phyloP scores from a whole-genome alignment of 1,284 basidiomycete genomes.

The Hemileia vastatrix region DNA sequence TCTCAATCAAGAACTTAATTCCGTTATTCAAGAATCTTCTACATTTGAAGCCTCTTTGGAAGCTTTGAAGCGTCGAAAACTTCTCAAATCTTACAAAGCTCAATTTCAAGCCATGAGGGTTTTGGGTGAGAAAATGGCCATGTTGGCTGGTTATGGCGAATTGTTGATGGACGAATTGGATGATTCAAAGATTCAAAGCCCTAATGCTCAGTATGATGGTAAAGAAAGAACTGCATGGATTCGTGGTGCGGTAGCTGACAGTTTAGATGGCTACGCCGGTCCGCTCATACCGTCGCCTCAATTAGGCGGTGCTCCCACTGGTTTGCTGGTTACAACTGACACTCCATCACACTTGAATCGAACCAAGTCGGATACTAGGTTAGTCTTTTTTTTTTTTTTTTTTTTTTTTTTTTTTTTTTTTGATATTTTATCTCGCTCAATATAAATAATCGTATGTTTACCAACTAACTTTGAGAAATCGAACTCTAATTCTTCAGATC shows the following conservation, averaged over 20 bases:
- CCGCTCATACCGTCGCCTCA: slow-evolving; percentile 11
- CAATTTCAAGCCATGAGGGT: slow-evolving; percentile 32
- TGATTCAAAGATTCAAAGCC: slow-evolving; percentile 24
- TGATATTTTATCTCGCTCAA: not conserved
- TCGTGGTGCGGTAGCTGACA: slow-evolving; percentile 27
- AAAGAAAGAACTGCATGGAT: slow-evolving; percentile 30
- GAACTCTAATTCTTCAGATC: not conserved
- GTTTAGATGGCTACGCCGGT: slow-evolving; percentile 1
- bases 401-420: no score
- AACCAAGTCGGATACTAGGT: not conserved
- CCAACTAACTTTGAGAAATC: not conserved
- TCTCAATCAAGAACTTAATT: slow-evolving; percentile 23
- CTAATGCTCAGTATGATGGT: slow-evolving; percentile 27
- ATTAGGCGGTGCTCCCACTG: not conserved
- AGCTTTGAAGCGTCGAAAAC: slow-evolving; percentile 32
- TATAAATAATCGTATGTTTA: not conserved
- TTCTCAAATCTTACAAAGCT: slow-evolving; percentile 28
- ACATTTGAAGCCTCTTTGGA: slow-evolving; percentile 27
- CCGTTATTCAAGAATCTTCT: slow-evolving; percentile 21
- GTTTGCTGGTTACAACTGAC: not conserved
- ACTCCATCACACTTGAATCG: not conserved
- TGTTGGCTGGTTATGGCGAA: slow-evolving; percentile 33
- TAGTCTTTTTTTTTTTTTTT: no score
- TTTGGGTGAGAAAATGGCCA: slow-evolving; percentile 35
- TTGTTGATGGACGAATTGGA: slow-evolving; percentile 31